phyloP scores from a whole-genome alignment of 2,329 filamentous ascomycete genomes.

The Colletotrichum sp. region DNA sequence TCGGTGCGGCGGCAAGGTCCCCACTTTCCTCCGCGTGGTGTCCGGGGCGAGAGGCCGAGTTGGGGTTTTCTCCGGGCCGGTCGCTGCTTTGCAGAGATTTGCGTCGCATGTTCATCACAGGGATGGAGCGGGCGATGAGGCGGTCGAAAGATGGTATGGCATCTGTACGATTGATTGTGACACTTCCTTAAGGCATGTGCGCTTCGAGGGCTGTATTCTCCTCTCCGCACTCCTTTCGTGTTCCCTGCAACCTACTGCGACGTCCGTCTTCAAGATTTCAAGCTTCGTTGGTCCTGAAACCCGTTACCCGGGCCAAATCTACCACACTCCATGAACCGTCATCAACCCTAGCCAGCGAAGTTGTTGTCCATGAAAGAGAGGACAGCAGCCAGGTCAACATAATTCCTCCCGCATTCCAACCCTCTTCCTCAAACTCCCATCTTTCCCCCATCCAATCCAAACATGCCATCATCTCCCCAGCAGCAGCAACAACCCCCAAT shows the following conservation, averaged over 20 bases:
- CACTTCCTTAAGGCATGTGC: fast-evolving
- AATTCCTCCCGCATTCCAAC: background rate
- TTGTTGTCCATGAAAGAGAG: too few species aligned
- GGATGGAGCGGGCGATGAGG: fast-evolving
- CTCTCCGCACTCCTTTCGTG: too few species aligned
- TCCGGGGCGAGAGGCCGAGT: background rate
- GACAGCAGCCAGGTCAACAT: background rate
- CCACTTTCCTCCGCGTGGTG: background rate
- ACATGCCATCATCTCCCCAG: background rate
- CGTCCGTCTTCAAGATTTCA: fast-evolving
- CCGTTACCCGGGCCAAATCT: background rate
- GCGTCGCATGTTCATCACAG: fast-evolving
- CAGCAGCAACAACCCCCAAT: background rate
- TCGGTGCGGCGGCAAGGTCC: background rate
- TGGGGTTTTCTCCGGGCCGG: background rate
- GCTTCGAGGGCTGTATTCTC: background rate
- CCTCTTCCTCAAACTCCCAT: background rate
- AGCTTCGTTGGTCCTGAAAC: background rate
- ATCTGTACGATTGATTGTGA: background rate
- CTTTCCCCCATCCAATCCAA: background rate
- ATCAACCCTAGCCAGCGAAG: too few species aligned
- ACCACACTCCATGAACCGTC: background rate
- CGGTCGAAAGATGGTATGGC: background rate
- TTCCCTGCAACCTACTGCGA: background rate
- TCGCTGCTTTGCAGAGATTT: background rate